Evolutionary conservation across 192 early-diverging fungal species (phyloP).

Genomic region (Backusella luteola): DNA sequence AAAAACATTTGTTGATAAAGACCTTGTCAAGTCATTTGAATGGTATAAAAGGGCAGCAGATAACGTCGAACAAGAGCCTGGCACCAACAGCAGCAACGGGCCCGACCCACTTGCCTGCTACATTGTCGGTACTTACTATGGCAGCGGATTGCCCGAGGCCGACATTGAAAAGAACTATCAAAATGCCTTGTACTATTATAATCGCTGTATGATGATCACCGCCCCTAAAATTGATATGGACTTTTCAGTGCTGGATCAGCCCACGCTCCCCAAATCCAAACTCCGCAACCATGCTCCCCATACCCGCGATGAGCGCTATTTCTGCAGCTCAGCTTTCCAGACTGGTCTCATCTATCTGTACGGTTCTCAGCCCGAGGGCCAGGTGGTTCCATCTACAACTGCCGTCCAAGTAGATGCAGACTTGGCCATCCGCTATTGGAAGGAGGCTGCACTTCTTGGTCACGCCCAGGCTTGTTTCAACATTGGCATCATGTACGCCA

Average conservation of each 20-base stretch:
- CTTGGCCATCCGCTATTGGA: slow-evolving; percentile 37
- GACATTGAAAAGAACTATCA: slow-evolving; percentile 32
- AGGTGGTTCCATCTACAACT: slow-evolving; percentile 17
- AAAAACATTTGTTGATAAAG: slow-evolving; percentile 16
- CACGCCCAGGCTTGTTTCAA: slow-evolving; percentile 40
- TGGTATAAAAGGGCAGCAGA: slow-evolving; percentile 40
- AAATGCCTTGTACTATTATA: slow-evolving; percentile 29
- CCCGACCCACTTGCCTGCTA: slow-evolving; percentile 38
- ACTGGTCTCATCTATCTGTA: slow-evolving; percentile 36
- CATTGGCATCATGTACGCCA: slow-evolving; percentile 34
- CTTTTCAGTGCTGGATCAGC: slow-evolving; percentile 16
- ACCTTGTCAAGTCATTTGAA: slow-evolving; percentile 31
- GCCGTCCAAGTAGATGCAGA: slow-evolving; percentile 24
- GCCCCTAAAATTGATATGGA: slow-evolving; percentile 35
- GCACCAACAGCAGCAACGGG: slow-evolving; percentile 15
- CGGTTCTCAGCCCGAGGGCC: slow-evolving; percentile 30
- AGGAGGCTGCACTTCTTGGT: slow-evolving; percentile 34
- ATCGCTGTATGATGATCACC: slow-evolving; percentile 36
- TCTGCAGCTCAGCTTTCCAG: slow-evolving; percentile 39
- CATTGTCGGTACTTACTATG: slow-evolving; percentile 36
- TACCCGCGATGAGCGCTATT: slow-evolving; percentile 32
- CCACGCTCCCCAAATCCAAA: neutral
- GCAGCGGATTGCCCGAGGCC: slow-evolving; percentile 30
- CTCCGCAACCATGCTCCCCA: slow-evolving; percentile 32
- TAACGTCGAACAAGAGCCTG: neutral